Conservation (phyloP, 2,329 filamentous ascomycete genomes). For the Phyllosticta ampelicida region DNA sequence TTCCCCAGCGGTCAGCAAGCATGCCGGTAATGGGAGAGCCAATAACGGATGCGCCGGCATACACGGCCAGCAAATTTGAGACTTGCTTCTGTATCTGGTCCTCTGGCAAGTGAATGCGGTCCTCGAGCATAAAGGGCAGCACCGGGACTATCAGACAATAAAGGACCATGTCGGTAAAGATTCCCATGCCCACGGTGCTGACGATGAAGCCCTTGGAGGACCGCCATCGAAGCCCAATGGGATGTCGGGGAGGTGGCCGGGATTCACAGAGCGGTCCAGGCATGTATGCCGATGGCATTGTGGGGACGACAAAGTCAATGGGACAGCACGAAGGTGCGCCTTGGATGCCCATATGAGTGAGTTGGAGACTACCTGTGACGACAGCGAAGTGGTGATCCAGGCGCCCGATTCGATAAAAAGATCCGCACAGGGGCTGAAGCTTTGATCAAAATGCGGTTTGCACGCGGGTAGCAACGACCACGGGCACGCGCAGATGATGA, state of each 20-base stretch:
- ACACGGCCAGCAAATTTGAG: constrained; percentile 44
- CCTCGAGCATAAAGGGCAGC: constrained; percentile 46
- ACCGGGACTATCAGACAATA: constrained; percentile 50
- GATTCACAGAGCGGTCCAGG: constrained; percentile 2
- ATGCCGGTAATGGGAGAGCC: constrained; percentile 43
- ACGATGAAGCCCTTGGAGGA: constrained; percentile 50
- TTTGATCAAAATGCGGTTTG: background rate
- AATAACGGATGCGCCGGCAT: constrained; percentile 43
- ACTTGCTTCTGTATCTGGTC: constrained; percentile 42
- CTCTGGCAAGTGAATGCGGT: constrained; percentile 39
- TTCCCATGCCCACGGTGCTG: constrained; percentile 43
- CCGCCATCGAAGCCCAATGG: constrained; percentile 38
- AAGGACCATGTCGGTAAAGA: constrained; percentile 50
- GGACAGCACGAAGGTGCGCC: constrained; percentile 4
- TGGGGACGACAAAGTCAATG: constrained; percentile 5
- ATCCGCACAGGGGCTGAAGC: background rate
- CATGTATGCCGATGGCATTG: constrained; percentile 6
- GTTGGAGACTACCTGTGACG: background rate
- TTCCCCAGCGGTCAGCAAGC: constrained; percentile 41
- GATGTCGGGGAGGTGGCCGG: constrained; percentile 1
- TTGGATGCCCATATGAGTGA: constrained; percentile 8
- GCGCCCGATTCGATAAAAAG: background rate
- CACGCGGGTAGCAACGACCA: background rate
- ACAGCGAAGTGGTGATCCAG: background rate
- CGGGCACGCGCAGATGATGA: background rate